Base-by-base conservation (phyloP, 768 basidiomycete genomes). In the Boletus rubescentipes region DNA sequence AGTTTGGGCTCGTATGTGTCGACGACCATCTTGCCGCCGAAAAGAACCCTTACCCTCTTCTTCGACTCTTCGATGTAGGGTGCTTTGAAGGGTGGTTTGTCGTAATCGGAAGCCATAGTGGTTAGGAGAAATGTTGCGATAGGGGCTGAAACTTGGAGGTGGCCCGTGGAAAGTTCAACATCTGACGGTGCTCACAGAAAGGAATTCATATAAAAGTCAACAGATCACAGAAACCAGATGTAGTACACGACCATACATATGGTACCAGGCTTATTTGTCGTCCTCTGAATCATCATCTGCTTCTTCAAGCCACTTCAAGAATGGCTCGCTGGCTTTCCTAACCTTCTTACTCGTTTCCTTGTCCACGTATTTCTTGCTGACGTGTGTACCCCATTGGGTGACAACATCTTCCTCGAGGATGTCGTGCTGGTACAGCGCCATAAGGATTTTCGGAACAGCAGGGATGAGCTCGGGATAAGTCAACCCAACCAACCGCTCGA, bases 261-360 rank as follows among this genome's bases (percentile, higher is more conserved):
- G 5, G 4, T 29, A 40, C 9, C 35, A 20, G 36, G 31, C 32
- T 60, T 18, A 73, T 41, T 63, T 63, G n/a, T 66, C 68, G 16
- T 80, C 61, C 21, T 57, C 62, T 1, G 66, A 62, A 46, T 88
- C 89, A 61, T 87, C 87, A 26, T 93, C 92, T 9, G 93, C 93
- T 69, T 93, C 91, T 51, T 85, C 87, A 18, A 96, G 82, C 93
- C 93, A 96, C 84, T 94, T 93, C 67, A 98, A 75, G 79, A 98
- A 98, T 0, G 95, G 93, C 69, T 92, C 93, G 60, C 90, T 89
- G 12, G 93, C 93, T 78, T 95, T 96, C 63, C 95, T 80, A 47
- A 99, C 94, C 73, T 85, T 94, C 83, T 98, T 98, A 72, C 89
- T 91, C 42, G 83, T 88, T 26, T 98, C 94, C 73, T 89, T 93